Base-by-base conservation (phyloP, 2,329 filamentous ascomycete species). In the Nemania sp. region DNA sequence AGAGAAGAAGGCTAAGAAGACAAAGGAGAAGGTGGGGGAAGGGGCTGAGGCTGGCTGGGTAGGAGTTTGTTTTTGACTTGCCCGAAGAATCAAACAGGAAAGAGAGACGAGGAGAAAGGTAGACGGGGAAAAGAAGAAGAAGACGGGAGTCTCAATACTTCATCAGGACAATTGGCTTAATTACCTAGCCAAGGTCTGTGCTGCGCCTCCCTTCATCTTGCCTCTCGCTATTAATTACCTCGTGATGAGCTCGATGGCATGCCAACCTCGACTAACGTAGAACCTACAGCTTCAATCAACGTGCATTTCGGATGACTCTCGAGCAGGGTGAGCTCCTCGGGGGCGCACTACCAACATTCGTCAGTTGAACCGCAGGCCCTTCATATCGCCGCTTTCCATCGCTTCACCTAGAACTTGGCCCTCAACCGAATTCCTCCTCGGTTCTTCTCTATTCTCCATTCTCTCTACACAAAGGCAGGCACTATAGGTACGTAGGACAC, bases 281-380 rank as follows among this genome's bases (percentile, higher is more conserved):
- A 20, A 22, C 30, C 49, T n/a, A 40, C 47, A n/a, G 37, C 41
- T n/a, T 41, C 19, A 14, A 31, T 48, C 33, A 26, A 34, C 42
- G 14, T 40, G 36, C 44, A 28, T 49, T 42, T 56, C 59, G 55
- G 58, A 60, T 60, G 58, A 54, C 33, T 43, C 39, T 54, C 49
- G 41, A 56, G 24, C 52, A 51, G 46, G 49, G 52, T 48, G 55
- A 60, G 58, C 58, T 60, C 58, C 58, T 59, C 48, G 36, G 58
- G 58, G 58, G 58, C 54, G 55, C 52, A 43, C 45, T 59, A 49
- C 45, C 49, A 33, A 24, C 52, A 50, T 46, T 28, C 47, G 31
- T 6, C 24, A n/a, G n/a, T n/a, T n/a, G n/a, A n/a, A n/a, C n/a
- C 23, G 19, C 26, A 36, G 24, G 37, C 24, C 49, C 26, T 47